Evolutionary conservation across 2,329 filamentous ascomycete genomes (phyloP).

Genomic region (Phyllosticta citriasiana): DNA sequence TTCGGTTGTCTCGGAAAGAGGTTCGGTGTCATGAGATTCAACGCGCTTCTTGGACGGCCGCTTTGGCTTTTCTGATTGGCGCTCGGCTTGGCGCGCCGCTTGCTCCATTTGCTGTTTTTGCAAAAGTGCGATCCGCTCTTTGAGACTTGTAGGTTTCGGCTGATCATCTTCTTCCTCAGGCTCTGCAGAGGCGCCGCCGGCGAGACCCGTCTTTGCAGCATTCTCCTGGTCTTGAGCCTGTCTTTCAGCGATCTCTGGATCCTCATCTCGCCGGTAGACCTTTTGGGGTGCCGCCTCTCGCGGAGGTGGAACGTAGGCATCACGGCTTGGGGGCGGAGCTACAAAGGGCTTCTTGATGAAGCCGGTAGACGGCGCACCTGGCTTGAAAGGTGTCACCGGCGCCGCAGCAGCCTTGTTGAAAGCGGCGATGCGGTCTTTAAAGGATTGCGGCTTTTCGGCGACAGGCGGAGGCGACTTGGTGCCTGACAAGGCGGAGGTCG

Average conservation of each 20-base stretch:
- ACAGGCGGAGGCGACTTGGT: constrained; percentile 52
- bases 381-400: constrained; percentile 84
- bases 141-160: constrained; percentile 85
- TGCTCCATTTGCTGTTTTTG: constrained; percentile 93
- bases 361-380: constrained; percentile 51
- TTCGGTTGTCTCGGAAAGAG: constrained; percentile 16
- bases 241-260: constrained; percentile 54
- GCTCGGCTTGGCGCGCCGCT: constrained; percentile 70
- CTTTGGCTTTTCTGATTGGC: constrained; percentile 79
- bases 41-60: constrained; percentile 56
- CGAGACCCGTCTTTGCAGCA: constrained; percentile 58
- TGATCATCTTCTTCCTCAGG: constrained; percentile 60
- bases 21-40: constrained; percentile 33
- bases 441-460: constrained; percentile 74
- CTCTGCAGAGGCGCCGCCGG: constrained; percentile 31
- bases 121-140: constrained; percentile 87
- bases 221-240: constrained; percentile 56
- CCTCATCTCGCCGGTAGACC: constrained; percentile 79
- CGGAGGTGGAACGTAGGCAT: constrained; percentile 75
- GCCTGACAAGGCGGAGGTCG: constrained; percentile 27
- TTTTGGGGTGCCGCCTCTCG: constrained; percentile 62
- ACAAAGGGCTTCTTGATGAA: constrained; percentile 98
- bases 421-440: constrained; percentile 90
- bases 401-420: constrained; percentile 87
- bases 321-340: constrained; percentile 82